Conservation (phyloP, 2,329 filamentous ascomycete species). For the Bipolaris cookei region DNA sequence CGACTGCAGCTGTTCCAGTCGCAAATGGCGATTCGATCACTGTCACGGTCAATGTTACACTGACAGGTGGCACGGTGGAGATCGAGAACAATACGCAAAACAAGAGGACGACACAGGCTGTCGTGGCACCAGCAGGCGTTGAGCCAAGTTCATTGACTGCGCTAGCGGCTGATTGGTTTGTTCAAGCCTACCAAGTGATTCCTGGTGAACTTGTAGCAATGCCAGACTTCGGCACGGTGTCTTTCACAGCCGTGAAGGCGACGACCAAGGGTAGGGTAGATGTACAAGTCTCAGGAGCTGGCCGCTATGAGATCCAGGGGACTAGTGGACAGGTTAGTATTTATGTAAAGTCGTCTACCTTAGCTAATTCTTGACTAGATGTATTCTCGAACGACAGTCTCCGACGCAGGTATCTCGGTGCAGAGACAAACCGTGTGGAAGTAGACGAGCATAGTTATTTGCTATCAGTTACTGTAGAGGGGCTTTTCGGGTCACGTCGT, state of each 20-base stretch:
- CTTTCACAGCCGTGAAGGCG: slow-evolving; percentile 28
- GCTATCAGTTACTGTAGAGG: background rate
- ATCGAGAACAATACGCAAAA: slow-evolving; percentile 37
- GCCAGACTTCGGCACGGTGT: slow-evolving; percentile 28
- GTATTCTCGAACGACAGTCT: slow-evolving; percentile 32
- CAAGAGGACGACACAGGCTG: slow-evolving; percentile 22
- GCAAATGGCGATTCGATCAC: slow-evolving; percentile 27
- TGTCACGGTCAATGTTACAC: slow-evolving; percentile 23
- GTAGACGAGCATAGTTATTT: background rate
- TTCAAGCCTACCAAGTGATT: slow-evolving; percentile 33
- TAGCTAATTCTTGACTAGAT: slow-evolving; percentile 19
- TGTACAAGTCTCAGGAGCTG: slow-evolving; percentile 28
- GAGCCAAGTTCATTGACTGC: slow-evolving; percentile 24
- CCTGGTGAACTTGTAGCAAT: slow-evolving; percentile 30
- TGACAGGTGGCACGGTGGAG: slow-evolving; percentile 27
- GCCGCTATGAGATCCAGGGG: slow-evolving; percentile 34
- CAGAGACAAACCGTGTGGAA: slow-evolving; percentile 11
- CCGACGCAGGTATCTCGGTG: slow-evolving; percentile 20
- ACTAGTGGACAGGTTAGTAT: slow-evolving; percentile 30
- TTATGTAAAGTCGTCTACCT: background rate
- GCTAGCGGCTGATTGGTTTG: slow-evolving; percentile 32
- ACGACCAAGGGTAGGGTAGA: slow-evolving; percentile 26
- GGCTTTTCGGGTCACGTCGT: no score
- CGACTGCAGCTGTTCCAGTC: slow-evolving; percentile 27
- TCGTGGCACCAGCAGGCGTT: slow-evolving; percentile 22